Conservation (phyloP, 331 rosid genomes). For the Pyrus hybrid region DNA sequence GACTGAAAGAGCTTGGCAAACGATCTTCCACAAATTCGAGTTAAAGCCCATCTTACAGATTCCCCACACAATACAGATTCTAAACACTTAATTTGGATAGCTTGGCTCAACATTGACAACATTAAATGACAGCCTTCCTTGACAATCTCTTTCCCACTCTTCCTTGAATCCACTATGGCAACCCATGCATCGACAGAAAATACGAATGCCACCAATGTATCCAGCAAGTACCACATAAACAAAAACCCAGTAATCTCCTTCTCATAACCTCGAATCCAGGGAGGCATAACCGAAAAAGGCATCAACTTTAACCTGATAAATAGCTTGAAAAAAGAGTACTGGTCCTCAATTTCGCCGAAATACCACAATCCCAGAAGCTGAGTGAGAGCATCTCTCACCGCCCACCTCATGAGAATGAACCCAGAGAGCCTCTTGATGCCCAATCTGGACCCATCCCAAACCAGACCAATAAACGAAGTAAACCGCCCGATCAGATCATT, state of each 20-base stretch:
- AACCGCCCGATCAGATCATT: slow-evolving; percentile 64
- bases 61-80: slow-evolving; percentile 73
- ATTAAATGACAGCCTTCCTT: slow-evolving; percentile 85
- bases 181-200: slow-evolving; percentile 93
- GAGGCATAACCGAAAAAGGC: slow-evolving; percentile 95
- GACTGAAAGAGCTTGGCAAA: slow-evolving; percentile 76
- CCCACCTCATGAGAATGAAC: slow-evolving; percentile 86
- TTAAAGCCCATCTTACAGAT: slow-evolving; percentile 48
- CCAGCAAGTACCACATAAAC: slow-evolving; percentile 68
- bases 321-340: slow-evolving; percentile 84
- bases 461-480: slow-evolving; percentile 39
- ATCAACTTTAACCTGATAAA: slow-evolving; percentile 83
- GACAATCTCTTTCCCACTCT: slow-evolving; percentile 75
- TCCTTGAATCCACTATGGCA: slow-evolving; percentile 77
- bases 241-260: slow-evolving; percentile 79
- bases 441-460: slow-evolving; percentile 75
- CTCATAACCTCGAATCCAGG: slow-evolving; percentile 85
- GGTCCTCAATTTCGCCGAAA: slow-evolving; percentile 85
- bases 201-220: slow-evolving; percentile 62
- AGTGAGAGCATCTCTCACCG: slow-evolving; percentile 90
- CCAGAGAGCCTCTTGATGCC: slow-evolving; percentile 87
- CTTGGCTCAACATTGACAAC: slow-evolving; percentile 62
- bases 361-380: slow-evolving; percentile 93
- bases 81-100: slow-evolving; percentile 69
- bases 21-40: slow-evolving; percentile 40